phyloP scores from a whole-genome alignment of 768 basidiomycete genomes.

The Leccinum fibrillosum region DNA sequence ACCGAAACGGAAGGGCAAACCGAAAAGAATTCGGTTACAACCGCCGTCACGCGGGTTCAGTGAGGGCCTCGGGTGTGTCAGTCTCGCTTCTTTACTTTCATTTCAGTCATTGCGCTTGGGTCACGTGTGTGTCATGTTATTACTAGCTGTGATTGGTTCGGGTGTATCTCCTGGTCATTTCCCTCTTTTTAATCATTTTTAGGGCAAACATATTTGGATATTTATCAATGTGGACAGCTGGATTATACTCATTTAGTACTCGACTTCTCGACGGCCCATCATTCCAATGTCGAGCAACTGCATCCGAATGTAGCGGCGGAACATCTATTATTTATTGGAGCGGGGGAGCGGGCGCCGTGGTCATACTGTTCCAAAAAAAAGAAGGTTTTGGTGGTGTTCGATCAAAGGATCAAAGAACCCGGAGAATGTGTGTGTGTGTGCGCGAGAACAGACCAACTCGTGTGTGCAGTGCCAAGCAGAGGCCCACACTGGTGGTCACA shows the following conservation, averaged over 20 bases:
- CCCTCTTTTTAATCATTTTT: background rate
- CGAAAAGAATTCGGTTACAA: constrained; percentile 11
- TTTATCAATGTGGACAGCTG: background rate
- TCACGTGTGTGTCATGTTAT: background rate
- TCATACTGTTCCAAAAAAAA: background rate
- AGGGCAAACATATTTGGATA: background rate
- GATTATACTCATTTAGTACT: background rate
- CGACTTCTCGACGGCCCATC: background rate
- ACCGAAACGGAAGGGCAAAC: constrained; percentile 14
- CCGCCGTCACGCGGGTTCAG: background rate
- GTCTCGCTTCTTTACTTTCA: background rate
- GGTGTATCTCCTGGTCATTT: background rate
- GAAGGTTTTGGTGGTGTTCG: background rate
- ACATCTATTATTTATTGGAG: background rate
- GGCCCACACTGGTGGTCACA: background rate
- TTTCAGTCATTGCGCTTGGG: background rate
- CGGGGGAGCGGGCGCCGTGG: background rate
- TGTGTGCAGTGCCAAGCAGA: background rate
- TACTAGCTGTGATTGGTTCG: background rate
- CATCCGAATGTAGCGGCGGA: background rate
- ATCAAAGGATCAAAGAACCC: background rate
- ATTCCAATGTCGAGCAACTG: background rate
- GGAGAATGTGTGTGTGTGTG: background rate
- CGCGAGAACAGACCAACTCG: background rate
- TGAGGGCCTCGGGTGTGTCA: background rate